Evolutionary conservation across 371 early-diverging fungal species (phyloP).

Genomic region (Coemansia sp.): DNA sequence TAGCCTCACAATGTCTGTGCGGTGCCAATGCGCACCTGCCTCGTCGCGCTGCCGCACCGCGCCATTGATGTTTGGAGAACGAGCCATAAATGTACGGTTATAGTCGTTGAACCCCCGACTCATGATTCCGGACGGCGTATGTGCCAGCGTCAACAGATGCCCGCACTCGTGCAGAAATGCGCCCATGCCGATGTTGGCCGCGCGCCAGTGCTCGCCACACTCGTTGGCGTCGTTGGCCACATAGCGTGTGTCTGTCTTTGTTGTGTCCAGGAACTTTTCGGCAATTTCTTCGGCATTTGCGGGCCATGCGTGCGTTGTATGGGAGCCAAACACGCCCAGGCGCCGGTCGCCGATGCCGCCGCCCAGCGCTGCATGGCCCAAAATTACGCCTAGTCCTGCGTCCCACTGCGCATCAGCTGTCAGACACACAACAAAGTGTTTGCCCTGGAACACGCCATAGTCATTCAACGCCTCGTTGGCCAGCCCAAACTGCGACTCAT

Average conservation of each 20-base stretch:
- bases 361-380: slow-evolving; percentile 70
- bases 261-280: slow-evolving; percentile 58
- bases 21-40: slow-evolving; percentile 66
- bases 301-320: slow-evolving; percentile 66
- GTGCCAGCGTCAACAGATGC: slow-evolving; percentile 60
- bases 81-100: slow-evolving; percentile 65
- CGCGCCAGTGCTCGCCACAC: slow-evolving; percentile 60
- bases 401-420: slow-evolving; percentile 66
- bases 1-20: slow-evolving; percentile 62
- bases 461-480: slow-evolving; percentile 56
- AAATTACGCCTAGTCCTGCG: slow-evolving; percentile 48
- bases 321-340: slow-evolving; percentile 71
- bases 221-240: slow-evolving; percentile 64
- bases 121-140: slow-evolving; percentile 68
- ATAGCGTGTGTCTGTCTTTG: slow-evolving; percentile 58
- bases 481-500: slow-evolving; percentile 54
- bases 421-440: slow-evolving; percentile 59
- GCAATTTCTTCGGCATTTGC: slow-evolving; percentile 61
- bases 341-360: slow-evolving; percentile 57
- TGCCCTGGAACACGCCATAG: slow-evolving; percentile 54
- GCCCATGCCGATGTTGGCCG: slow-evolving; percentile 70
- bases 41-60: slow-evolving; percentile 59
- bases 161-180: slow-evolving; percentile 73
- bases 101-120: slow-evolving; percentile 65
- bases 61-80: slow-evolving; percentile 54